These are phyloP conservation scores for Diplodia seriata DNA, from an alignment of 2,329 filamentous ascomycete genomes.

Conservation along the genomic window DNA sequence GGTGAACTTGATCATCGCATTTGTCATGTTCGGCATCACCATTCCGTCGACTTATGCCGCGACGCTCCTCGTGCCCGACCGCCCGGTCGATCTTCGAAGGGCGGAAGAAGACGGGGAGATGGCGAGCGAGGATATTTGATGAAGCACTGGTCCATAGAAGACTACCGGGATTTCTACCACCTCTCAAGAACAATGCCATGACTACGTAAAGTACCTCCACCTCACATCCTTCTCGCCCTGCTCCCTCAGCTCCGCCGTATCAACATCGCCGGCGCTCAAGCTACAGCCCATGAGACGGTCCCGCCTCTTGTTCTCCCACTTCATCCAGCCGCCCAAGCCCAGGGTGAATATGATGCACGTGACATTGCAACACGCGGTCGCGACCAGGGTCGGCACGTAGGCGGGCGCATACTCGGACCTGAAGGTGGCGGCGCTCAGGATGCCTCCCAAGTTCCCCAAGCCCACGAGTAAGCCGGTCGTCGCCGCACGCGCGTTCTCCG, in stretches of 20 bases:
- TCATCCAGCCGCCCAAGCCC: slow-evolving; percentile 27
- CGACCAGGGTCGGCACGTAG: slow-evolving; percentile 22
- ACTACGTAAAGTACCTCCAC: slow-evolving; percentile 32
- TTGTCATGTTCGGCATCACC: slow-evolving; percentile 56
- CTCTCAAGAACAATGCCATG: too few relatives aligned
- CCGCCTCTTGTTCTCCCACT: slow-evolving; percentile 25
- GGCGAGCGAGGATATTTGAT: background rate
- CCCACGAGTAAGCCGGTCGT: slow-evolving; percentile 24
- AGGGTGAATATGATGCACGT: slow-evolving; percentile 13
- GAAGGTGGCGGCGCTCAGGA: slow-evolving; percentile 21
- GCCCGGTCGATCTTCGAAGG: slow-evolving; percentile 3
- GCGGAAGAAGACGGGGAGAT: background rate
- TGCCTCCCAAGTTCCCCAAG: slow-evolving; percentile 14
- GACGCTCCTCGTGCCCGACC: slow-evolving; percentile 30
- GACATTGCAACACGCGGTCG: slow-evolving; percentile 13
- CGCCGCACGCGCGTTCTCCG: slow-evolving; percentile 19
- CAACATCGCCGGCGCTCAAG: slow-evolving; percentile 15
- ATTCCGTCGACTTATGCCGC: slow-evolving; percentile 43
- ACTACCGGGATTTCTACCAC: too few relatives aligned
- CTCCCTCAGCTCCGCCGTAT: slow-evolving; percentile 22
- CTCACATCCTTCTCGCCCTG: slow-evolving; percentile 32
- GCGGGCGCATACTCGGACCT: slow-evolving; percentile 18
- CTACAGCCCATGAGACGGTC: slow-evolving; percentile 21
- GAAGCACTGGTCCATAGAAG: background rate
- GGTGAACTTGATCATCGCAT: slow-evolving; percentile 58